Conservation (phyloP, 192 early-diverging fungal genomes). For the Entomortierella lignicola region DNA sequence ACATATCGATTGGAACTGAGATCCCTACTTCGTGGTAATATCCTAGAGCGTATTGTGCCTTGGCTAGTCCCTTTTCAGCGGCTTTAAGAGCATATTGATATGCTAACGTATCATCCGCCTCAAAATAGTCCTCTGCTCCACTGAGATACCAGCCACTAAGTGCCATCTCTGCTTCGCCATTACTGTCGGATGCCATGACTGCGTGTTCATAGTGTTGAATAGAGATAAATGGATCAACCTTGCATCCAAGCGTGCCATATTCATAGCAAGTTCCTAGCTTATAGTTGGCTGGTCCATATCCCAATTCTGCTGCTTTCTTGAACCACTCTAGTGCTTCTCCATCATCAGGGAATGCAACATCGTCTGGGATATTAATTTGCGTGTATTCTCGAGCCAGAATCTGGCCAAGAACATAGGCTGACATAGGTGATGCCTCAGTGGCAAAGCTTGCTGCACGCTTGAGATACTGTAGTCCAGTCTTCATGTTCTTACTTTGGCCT, state of each 20-base stretch:
- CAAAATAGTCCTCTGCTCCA: slow-evolving; percentile 74
- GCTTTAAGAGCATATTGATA: slow-evolving; percentile 87
- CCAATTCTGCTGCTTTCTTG: slow-evolving; percentile 77
- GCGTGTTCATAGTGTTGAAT: slow-evolving; percentile 85
- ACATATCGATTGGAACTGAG: slow-evolving; percentile 64
- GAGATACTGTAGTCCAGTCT: slow-evolving; percentile 86
- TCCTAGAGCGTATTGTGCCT: slow-evolving; percentile 92
- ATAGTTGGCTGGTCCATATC: slow-evolving; percentile 79
- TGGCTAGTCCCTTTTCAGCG: slow-evolving; percentile 80
- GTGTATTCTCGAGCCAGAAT: slow-evolving; percentile 80
- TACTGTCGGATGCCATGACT: slow-evolving; percentile 62
- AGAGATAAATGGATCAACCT: slow-evolving; percentile 71
- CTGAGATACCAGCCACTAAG: slow-evolving; percentile 89
- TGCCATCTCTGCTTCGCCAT: slow-evolving; percentile 87
- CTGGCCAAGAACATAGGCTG: slow-evolving; percentile 80
- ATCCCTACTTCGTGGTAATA: slow-evolving; percentile 90
- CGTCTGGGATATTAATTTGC: slow-evolving; percentile 63
- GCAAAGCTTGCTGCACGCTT: slow-evolving; percentile 81
- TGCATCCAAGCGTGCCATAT: slow-evolving; percentile 76
- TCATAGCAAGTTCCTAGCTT: slow-evolving; percentile 85
- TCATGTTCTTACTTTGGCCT: slow-evolving; percentile 72
- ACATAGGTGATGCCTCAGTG: slow-evolving; percentile 71
- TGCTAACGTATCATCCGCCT: slow-evolving; percentile 76
- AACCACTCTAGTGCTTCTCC: slow-evolving; percentile 81
- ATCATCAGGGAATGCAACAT: slow-evolving; percentile 75